Conservation (phyloP, 768 basidiomycete species). For the Suillus decipiens region DNA sequence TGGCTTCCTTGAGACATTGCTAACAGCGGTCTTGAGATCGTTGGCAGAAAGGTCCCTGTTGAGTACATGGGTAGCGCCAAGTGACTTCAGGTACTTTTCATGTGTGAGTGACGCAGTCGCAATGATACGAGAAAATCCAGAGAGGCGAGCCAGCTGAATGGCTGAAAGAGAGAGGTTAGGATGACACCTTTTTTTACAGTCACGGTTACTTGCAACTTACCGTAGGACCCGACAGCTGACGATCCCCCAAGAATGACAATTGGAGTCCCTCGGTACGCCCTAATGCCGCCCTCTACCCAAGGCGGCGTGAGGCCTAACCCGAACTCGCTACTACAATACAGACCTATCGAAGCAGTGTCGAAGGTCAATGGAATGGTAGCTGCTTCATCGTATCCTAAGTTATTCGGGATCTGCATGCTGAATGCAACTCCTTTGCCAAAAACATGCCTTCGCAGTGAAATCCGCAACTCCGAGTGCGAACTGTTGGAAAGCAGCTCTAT, state of each 20-base stretch:
- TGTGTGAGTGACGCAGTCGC: conserved; percentile 38
- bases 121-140: conserved; percentile 45
- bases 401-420: conserved; percentile 42
- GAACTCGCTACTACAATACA: conserved; percentile 39
- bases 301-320: conserved; percentile 43
- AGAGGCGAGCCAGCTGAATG: conserved; percentile 41
- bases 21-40: conserved; percentile 19
- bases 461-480: conserved; percentile 35
- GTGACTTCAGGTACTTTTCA: conserved; percentile 26
- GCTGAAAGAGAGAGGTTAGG: conserved; percentile 20
- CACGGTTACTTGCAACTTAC: conserved; percentile 31
- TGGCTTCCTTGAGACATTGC: conserved; percentile 27
- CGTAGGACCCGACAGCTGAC: conserved; percentile 48
- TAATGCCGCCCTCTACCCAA: conserved; percentile 32
- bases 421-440: conserved; percentile 7
- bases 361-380: conserved; percentile 49
- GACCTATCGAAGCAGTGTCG: conserved; percentile 47
- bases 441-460: conserved; percentile 38
- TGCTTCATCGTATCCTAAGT: conserved; percentile 46
- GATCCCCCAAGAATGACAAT: conserved; percentile 51
- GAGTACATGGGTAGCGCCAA: conserved; percentile 44
- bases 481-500: conserved; percentile 41
- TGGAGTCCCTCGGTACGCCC: conserved; percentile 41
- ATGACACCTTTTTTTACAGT: conserved; percentile 7
- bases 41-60: conserved; percentile 27